Evolutionary conservation across 306 rosid genomes (phyloP).

Genomic region (Myrica gale): DNA sequence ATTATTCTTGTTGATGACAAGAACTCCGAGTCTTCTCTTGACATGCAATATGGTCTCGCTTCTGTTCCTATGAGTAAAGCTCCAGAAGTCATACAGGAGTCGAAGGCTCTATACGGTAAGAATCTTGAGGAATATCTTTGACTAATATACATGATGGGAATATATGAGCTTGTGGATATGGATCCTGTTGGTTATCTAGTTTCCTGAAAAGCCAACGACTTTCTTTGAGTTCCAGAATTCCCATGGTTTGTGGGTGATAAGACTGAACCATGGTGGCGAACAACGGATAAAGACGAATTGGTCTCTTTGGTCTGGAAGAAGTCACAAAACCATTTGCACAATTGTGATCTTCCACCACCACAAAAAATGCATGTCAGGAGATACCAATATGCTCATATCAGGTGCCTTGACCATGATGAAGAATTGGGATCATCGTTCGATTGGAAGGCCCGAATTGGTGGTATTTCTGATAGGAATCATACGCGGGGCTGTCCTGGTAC

Average conservation of each 20-base stretch:
- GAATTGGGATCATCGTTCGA: constrained; percentile 34
- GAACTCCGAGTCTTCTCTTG: constrained; percentile 28
- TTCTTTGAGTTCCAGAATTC: constrained; percentile 47
- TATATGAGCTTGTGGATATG: constrained; percentile 31
- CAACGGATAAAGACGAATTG: constrained; percentile 59
- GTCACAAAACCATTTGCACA: constrained; percentile 55
- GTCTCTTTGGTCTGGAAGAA: constrained; percentile 58
- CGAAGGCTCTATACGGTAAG: constrained; percentile 13
- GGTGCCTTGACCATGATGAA: constrained; percentile 20
- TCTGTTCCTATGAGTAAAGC: constrained; percentile 28
- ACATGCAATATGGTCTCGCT: constrained; percentile 19
- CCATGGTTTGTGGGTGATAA: constrained; percentile 57
- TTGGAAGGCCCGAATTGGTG: constrained; percentile 26
- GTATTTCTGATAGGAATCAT: constrained; percentile 32
- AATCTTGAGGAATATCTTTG: constrained; percentile 28
- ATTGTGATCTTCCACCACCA: constrained; percentile 98
- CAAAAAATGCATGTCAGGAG: constrained; percentile 49
- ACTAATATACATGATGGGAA: constrained; percentile 29
- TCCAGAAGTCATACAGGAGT: constrained; percentile 29
- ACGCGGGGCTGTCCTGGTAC: constrained; percentile 29
- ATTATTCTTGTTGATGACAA: constrained; percentile 12
- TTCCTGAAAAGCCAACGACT: constrained; percentile 46
- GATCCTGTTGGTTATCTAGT: constrained; percentile 38
- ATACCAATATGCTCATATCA: constrained; percentile 37
- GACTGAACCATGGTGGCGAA: constrained; percentile 79